Conservation (phyloP, 2,329 filamentous ascomycete species). For the Neopestalotiopsis clavispora region DNA sequence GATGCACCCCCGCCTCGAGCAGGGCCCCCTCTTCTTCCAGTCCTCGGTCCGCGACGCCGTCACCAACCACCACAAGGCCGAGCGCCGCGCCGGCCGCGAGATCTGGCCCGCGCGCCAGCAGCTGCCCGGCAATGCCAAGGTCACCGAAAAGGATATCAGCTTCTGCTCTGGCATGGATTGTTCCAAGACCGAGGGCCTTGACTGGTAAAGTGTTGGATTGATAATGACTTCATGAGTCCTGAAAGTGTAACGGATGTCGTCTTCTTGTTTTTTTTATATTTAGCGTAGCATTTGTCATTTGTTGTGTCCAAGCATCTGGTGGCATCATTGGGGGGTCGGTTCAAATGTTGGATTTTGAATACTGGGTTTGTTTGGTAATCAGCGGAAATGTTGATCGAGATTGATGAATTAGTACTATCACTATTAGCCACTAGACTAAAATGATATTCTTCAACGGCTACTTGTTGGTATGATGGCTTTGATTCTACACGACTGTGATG, state of each 20-base stretch:
- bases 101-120: slow-evolving; percentile 54
- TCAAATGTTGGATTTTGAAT: background rate
- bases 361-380: background rate
- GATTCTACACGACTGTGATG: no score
- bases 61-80: slow-evolving; percentile 50
- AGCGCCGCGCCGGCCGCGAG: slow-evolving; percentile 48
- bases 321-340: background rate
- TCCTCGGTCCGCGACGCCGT: slow-evolving; percentile 52
- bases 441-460: background rate
- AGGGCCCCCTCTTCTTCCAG: slow-evolving; percentile 63
- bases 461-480: no score
- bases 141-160: slow-evolving; percentile 1
- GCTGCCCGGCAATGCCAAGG: background rate
- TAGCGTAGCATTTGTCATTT: background rate
- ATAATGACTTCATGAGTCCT: background rate
- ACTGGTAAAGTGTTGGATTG: background rate
- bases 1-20: slow-evolving; percentile 65
- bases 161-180: slow-evolving; percentile 7
- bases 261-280: background rate
- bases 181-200: slow-evolving; percentile 10
- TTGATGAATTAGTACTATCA: slow-evolving; percentile 2
- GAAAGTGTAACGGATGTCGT: background rate
- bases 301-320: background rate
- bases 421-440: background rate
- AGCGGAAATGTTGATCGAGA: background rate